Base-by-base conservation (phyloP, 2,329 filamentous ascomycete species). In the Neoascochyta sp. region DNA sequence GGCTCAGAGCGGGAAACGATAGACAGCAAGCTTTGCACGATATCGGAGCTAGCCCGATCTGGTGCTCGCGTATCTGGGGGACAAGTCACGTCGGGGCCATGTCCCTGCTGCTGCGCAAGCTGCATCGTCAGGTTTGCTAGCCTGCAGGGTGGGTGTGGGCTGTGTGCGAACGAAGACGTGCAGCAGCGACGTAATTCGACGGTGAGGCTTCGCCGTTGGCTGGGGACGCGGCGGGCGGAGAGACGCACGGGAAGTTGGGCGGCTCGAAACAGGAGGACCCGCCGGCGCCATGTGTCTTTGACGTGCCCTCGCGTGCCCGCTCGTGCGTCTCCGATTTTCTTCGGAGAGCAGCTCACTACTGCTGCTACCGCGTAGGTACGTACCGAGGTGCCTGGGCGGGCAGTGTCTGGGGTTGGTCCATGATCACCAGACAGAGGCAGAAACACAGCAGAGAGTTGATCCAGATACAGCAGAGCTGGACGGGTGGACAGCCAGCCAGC, bases 31-130 rank as follows among this genome's bases (percentile, higher is more conserved):
- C 9, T 9, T 32, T 29, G 28, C 28, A 34, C 32, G 27, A 24
- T 27, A 39, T 39, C 36, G 32, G 18, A 27, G 32, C 36, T 39
- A 39, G 29, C 28, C 24, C 21, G 11, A 34, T 34, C 17, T 14
- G 20, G 18, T 11, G 8, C 32, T 39, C 36, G 36, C 25, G 16
- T 39, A 39, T 39, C 36, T 39, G 25, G 13, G 19, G 13, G 22
- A 21, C 17, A 16, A 29, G 20, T 23, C 27, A 24, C 24, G 19
- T 15, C 10, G 32, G 20, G 12, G 31, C 30, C 22, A 16, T 25
- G 28, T 25, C 35, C 36, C 36, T 39, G 36, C 16, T 16, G 33
- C 28, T 36, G 28, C 21, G 14, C n/a, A 17, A 21, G 24, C 16
- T 21, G 1, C 14, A 11, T 13, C 7, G 14, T 23, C 17, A 14